A percentile compares a stretch with the other conserved stretches of the same genome.
These are phyloP conservation scores for Phytophthora idaei DNA, from an alignment of 352 stramenopile genomes.

Conservation along the genomic window DNA sequence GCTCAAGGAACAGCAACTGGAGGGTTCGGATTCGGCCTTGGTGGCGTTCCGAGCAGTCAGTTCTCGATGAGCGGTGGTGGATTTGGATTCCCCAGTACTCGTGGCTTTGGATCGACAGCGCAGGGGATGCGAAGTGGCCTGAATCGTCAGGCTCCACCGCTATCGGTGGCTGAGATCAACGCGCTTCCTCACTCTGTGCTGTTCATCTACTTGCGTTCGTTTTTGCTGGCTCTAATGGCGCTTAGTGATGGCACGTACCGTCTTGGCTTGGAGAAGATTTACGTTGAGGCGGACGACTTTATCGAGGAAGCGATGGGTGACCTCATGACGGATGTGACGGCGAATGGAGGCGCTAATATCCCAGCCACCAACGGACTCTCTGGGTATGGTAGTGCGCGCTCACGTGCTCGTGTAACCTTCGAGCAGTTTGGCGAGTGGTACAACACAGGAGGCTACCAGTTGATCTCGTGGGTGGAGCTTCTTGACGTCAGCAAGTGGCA, in stretches of 20 bases:
- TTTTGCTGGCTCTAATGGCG: constrained; percentile 84
- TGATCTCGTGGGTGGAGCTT: constrained; percentile 88
- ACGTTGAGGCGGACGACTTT: constrained; percentile 85
- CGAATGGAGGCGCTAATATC: constrained; percentile 49
- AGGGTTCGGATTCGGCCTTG: constrained; percentile 43
- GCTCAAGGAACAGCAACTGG: constrained; percentile 26
- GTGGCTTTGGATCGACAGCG: constrained; percentile 40
- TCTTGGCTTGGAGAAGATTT: constrained; percentile 85
- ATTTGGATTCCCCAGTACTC: constrained; percentile 67
- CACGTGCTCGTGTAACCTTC: constrained; percentile 82
- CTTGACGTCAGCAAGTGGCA: constrained; percentile 86
- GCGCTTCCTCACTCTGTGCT: constrained; percentile 80
- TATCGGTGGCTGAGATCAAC: constrained; percentile 53
- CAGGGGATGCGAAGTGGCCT: constrained; percentile 34
- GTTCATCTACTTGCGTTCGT: constrained; percentile 87
- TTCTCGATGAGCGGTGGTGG: constrained; percentile 53
- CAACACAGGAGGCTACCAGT: constrained; percentile 79
- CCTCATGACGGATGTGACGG: constrained; percentile 78
- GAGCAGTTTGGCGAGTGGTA: constrained; percentile 93
- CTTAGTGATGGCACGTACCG: constrained; percentile 86
- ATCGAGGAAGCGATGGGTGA: constrained; percentile 88
- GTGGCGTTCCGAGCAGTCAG: constrained; percentile 45
- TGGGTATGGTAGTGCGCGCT: constrained; percentile 69
- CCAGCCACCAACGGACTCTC: constrained; percentile 42
- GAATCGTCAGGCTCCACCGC: constrained; percentile 35